A percentile compares a stretch with the other conserved stretches of the same genome.
phyloP scores from a whole-genome alignment of 2,329 filamentous ascomycete species.

The Fusarium nisikadoi region DNA sequence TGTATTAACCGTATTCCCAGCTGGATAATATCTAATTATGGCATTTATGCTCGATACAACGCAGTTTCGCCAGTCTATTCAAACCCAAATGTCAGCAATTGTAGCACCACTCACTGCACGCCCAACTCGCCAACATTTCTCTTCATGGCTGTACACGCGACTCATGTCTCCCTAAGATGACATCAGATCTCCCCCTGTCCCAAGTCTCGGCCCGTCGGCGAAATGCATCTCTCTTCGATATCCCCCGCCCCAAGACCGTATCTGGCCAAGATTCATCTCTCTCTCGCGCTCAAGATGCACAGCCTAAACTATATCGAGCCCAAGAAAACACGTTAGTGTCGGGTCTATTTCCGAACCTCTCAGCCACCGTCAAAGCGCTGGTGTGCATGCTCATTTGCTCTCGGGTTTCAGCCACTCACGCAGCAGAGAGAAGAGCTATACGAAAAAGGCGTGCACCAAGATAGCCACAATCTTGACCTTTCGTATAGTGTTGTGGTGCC shows the following conservation, averaged over 20 bases:
- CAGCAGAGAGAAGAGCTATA: not conserved
- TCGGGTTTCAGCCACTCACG: accelerated
- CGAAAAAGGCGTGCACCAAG: not conserved
- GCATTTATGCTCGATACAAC: not conserved
- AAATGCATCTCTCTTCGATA: not conserved
- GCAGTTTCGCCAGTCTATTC: too few relatives aligned
- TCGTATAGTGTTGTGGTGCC: too few relatives aligned
- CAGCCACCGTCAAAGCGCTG: not conserved
- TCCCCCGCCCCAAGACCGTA: accelerated
- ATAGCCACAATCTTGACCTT: not conserved
- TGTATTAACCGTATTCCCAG: accelerated
- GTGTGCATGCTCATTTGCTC: not conserved
- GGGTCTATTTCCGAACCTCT: not conserved
- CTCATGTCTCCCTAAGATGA: too few relatives aligned
- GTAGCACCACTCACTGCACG: too few relatives aligned
- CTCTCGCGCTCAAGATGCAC: accelerated
- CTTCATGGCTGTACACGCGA: not conserved
- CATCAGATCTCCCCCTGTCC: accelerated
- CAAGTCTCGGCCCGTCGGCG: not conserved
- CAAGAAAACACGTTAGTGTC: not conserved
- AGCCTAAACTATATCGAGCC: not conserved
- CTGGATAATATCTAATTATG: accelerated
- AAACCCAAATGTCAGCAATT: accelerated
- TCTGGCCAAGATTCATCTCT: not conserved
- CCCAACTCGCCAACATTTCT: not conserved